Base-by-base conservation (phyloP, 1,284 basidiomycete genomes). In the Cutaneotrichosporon cyanovorans region DNA sequence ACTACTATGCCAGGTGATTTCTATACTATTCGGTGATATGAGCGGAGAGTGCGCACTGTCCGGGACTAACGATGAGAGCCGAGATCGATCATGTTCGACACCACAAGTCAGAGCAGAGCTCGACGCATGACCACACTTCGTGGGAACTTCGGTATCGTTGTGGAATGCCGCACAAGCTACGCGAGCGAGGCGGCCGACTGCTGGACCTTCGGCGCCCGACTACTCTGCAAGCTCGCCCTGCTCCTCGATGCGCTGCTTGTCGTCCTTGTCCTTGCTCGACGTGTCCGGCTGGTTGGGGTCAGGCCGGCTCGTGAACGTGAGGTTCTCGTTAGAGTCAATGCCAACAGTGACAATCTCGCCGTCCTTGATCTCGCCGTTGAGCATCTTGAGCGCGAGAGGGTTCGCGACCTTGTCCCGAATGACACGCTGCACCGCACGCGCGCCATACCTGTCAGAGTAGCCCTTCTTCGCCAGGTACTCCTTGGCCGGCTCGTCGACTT, bases 391-490 rank as follows among this genome's bases (percentile, higher is more conserved):
- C 0, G 87, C 85, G 18, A 90, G 73, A 20, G 83, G 84, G 74
- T 85, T 85, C 31, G 87, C 67, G 10, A 90, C 82, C 59, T 84
- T 78, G 46, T 81, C 82, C 49, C 84, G 75, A 9, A 90, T 82
- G n/a, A 87, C 80, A 20, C 86, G 74, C 22, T 83, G 82, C 45
- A 90, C 85, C 11, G 87, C 85, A 23, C 91, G 76, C 0, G 90
- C 91, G 16, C 91, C 77, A 68, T 91, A 96, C 19, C 83, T 69
- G 40, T 88, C 81, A 12, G 87, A 87, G 69, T 89, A 93, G 0
- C 92, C 92, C 46, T 82, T 75, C 51, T 78, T 63, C 0, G 84
- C 85, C 6, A 96, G 76, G 85, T 85, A 90, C 3, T 78, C 74
- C 34, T 75, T 74, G 2, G 87, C 84, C 1, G 69, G 71, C 0